A percentile compares a stretch with the other conserved stretches of the same genome.
phyloP scores from a whole-genome alignment of 2,329 filamentous ascomycete species.

The Sclerotiophoma versabilis region DNA sequence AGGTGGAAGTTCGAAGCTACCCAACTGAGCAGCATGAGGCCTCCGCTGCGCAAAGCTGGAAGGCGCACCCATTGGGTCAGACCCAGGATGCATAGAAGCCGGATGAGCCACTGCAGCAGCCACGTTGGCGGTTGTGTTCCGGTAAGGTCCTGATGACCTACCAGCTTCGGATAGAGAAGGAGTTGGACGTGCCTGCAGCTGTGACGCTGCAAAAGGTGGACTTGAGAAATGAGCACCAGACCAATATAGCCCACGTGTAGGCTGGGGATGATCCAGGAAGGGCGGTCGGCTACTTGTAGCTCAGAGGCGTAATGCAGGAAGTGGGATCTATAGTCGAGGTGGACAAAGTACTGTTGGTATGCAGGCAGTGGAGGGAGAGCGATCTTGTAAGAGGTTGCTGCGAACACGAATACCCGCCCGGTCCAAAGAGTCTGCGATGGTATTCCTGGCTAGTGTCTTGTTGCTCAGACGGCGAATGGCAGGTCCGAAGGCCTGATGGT shows the following conservation, averaged over 20 bases:
- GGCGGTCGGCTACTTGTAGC: constrained; percentile 46
- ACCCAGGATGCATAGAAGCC: constrained; percentile 67
- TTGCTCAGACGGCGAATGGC: constrained; percentile 39
- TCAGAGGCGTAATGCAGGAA: constrained; percentile 40
- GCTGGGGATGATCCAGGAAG: constrained; percentile 59
- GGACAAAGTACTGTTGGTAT: constrained; percentile 45
- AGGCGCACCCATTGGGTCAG: constrained; percentile 66
- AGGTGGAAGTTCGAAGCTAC: constrained; percentile 70
- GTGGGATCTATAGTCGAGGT: constrained; percentile 36
- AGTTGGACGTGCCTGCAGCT: constrained; percentile 50
- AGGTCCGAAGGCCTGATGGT: constrained; percentile 37
- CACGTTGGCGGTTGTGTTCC: constrained; percentile 63
- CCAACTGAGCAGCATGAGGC: constrained; percentile 72
- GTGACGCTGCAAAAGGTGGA: constrained; percentile 48
- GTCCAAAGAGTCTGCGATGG: constrained; percentile 37
- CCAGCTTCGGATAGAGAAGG: constrained; percentile 52
- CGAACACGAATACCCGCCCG: constrained; percentile 38
- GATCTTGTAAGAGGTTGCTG: constrained; percentile 42
- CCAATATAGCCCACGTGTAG: constrained; percentile 59
- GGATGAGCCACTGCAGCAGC: constrained; percentile 67
- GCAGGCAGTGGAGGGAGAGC: constrained; percentile 40
- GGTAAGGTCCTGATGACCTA: constrained; percentile 52
- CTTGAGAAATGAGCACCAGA: constrained; percentile 49
- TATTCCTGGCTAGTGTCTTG: constrained; percentile 41
- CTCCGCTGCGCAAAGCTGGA: constrained; percentile 75